Evolutionary conservation across 345 rosid species (phyloP), one percentile per base, ranked within the genome.

Genomic region (Hevea brasiliensis): DNA sequence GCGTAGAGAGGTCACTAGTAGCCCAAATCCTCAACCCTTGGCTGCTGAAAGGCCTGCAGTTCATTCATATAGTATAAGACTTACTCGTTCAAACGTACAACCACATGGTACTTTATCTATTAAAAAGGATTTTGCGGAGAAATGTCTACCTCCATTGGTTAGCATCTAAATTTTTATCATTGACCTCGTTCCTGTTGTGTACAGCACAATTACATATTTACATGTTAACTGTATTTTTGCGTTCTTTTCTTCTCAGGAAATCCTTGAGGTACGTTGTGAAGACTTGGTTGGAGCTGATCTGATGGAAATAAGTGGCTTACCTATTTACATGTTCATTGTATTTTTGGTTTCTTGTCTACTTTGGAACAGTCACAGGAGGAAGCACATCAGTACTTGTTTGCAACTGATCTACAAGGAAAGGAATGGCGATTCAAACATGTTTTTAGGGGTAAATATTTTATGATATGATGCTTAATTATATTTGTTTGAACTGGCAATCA

Each of bases 351-450:
- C n/a, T n/a, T n/a, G n/a, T n/a, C n/a, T n/a, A n/a, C 72, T 53
- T 79, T 92, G 98, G 98, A 92, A 74, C 92, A 92, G 97, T 87
- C 94, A 63, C 96, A 90, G 83, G 97, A 90, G 84, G 94, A 92
- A 59, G 97, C 98, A 20, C 92, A 94, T 90, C 98, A 94, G 80
- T 96, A 94, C 82, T 75, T 94, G 86, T 90, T 94, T 72, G 94
- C 98, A 73, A 86, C 90, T 75, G 98, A 94, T 86, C 80, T 94
- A 71, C 96, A 90, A 83, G 86, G 89, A 47, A 87, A 71, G 65
- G 87, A 92, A 65, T 94, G 98, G 98, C 96, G 87, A 82, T 94
- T 94, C 74, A 87, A 96, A 80, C 98, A 94, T 75, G 90, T 94
- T 68, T 90, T 92, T 81, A 87, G 96, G 86, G 97, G 98, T 92